Evolutionary conservation across 352 stramenopile species (phyloP), one percentile per base, ranked within the genome.

Genomic region (Phytophthora pinifolia): DNA sequence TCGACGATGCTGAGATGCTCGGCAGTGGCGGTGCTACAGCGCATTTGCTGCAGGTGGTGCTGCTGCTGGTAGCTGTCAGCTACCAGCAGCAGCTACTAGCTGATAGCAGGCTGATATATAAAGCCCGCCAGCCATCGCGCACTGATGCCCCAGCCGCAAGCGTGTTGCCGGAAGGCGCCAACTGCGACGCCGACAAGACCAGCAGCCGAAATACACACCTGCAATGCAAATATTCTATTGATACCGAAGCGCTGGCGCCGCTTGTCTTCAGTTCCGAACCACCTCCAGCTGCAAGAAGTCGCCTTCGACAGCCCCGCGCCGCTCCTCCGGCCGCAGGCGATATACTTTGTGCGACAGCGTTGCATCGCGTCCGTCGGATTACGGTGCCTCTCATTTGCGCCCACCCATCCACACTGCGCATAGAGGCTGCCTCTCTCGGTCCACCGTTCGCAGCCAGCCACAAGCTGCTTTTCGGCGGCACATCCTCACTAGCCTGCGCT

Each of bases 241-340:
- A 53, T 69, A 65, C 36, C 9, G n/a, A 18, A 30, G 42, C 25
- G 14, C 7, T 2, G 10, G 18, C 9, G 9, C n/a, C 13, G 15
- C 32, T 59, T 35, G 46, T 57, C 48, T 29, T 54, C 62, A 70
- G 55, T 70, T 70, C 46, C 32, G 45, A 70, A 70, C 58, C 49
- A 70, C 29, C 46, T 50, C 25, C 44, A 59, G 46, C 38, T 17
- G 32, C 36, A 57, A 58, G 34, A 44, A 54, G 47, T 27, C 22
- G 22, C 22, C 22, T 27, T 6, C 22, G 22, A 27, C 22, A 27
- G 22, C 20, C 20, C 20, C 20, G 20, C 22, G 22, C 14, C 44
- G 36, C 17, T 41, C 39, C 10, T 46, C 38, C 32, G 9, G 54
- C 41, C 9, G 8, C 29, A 39, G 33, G 29, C 41, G 45, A 62